Percentiles rank a stretch among this genome's conserved stretches.
Conservation (phyloP, 257 asterid genomes). For the Penstemon eatonii region DNA sequence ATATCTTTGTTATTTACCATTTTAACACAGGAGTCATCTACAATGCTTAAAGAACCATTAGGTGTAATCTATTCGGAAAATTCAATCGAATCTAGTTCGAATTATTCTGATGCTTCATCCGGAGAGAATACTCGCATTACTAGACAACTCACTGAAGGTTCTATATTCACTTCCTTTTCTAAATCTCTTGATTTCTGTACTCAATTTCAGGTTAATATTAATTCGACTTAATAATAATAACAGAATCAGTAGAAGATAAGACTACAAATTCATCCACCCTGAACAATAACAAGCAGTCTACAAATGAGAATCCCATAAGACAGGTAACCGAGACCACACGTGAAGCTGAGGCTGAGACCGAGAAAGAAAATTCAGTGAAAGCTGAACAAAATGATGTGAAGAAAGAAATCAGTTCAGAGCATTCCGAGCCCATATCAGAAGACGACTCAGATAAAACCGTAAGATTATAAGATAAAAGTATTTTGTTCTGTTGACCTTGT, state of each 20-base stretch:
- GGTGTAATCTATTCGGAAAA: conserved; percentile 63
- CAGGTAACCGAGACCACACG: conserved; percentile 41
- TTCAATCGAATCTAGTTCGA: conserved; percentile 37
- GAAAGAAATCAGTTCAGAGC: conserved; percentile 27
- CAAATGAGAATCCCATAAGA: conserved; percentile 52
- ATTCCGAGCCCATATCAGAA: conserved; percentile 28
- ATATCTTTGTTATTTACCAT: conserved; percentile 16
- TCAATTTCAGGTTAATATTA: not conserved
- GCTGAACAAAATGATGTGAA: conserved; percentile 29
- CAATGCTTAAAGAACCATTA: conserved; percentile 54
- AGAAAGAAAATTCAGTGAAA: conserved; percentile 28
- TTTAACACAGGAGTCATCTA: conserved; percentile 60
- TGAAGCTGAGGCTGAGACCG: conserved; percentile 36
- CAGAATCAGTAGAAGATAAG: conserved; percentile 39
- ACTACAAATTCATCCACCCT: conserved; percentile 26
- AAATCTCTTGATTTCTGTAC: not conserved
- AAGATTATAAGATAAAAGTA: not conserved
- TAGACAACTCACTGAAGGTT: conserved; percentile 87
- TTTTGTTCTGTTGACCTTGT: not conserved
- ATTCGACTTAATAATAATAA: not conserved
- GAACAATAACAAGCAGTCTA: conserved; percentile 22
- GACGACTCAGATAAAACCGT: conserved; percentile 40
- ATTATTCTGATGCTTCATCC: conserved; percentile 39
- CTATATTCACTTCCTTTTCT: conserved; percentile 19
- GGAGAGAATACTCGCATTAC: conserved; percentile 50